phyloP scores from a whole-genome alignment of 306 rosid genomes.

The Purshia tridentata region DNA sequence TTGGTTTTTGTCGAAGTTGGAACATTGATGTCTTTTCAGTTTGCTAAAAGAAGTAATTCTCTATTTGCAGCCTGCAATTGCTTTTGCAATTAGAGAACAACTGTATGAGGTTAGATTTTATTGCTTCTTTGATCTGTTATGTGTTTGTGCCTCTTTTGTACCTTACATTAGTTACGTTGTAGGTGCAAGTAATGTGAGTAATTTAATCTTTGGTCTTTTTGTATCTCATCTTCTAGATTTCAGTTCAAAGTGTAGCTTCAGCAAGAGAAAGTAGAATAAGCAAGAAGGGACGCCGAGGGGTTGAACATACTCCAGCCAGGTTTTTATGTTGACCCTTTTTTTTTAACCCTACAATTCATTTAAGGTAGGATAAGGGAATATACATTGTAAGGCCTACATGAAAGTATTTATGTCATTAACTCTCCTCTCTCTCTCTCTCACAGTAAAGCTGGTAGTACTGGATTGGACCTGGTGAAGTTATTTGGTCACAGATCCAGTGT shows the following conservation, averaged over 20 bases:
- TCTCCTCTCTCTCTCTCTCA: slow-evolving; percentile 6
- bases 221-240: slow-evolving; percentile 52
- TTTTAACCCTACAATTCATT: neutral
- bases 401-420: neutral
- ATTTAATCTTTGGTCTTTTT: neutral
- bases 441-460: slow-evolving; percentile 75
- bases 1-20: neutral
- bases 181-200: neutral
- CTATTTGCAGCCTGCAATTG: slow-evolving; percentile 81
- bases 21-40: slow-evolving; percentile 17
- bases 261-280: slow-evolving; percentile 88
- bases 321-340: slow-evolving; percentile 15
- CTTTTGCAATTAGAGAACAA: slow-evolving; percentile 83
- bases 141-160: neutral
- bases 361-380: neutral
- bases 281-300: slow-evolving; percentile 85
- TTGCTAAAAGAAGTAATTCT: slow-evolving; percentile 6
- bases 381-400: neutral
- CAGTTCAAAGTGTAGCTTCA: slow-evolving; percentile 81
- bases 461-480: slow-evolving; percentile 85
- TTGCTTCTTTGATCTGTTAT: slow-evolving; percentile 17
- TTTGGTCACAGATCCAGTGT: slow-evolving; percentile 82
- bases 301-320: slow-evolving; percentile 71
- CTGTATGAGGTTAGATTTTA: slow-evolving; percentile 65
- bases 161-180: neutral